Evolutionary conservation across 345 rosid genomes (phyloP), one percentile per base, ranked within the genome.

Genomic region (Pistacia integerrima): DNA sequence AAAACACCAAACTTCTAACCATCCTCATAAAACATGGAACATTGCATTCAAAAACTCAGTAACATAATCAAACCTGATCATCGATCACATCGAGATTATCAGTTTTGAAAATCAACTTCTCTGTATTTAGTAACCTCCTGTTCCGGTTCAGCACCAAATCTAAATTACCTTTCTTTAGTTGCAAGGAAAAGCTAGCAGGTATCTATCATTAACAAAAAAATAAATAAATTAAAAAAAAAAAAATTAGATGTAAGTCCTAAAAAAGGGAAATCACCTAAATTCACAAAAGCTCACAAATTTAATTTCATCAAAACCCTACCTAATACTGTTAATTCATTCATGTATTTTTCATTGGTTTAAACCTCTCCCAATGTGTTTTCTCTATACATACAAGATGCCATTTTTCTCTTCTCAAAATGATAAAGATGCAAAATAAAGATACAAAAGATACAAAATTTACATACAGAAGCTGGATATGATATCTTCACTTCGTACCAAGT

Each of bases 401-500:
- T 41, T 41, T 41, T 41, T 41, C 8, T 41, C 46, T 41, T 41
- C 18, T 80, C 72, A 69, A 22, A 76, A 63, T 57, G 70, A 35
- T 64, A 70, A 73, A 63, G 17, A 68, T 8, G 52, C 52, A 76
- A 10, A 61, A 67, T 25, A 16, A 67, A 62, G 68, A 78, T n/a
- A 54, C 61, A 73, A 16, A 67, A 62, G 68, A 78, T n/a, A 54
- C 61, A 73, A 67, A 57, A 64, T 67, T 62, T 78, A 92, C 97
- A 83, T 93, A 96, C 98, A 85, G 97, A 93, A 85, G 97, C 97
- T 69, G 99, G 99, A 77, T 91, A 92, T 14, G 97, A 93, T 83
- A 93, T 96, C 99, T 96, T 93, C 90, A 93, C 97, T 96, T 92
- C 97, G 62, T 93, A 93, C 97, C 93, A 88, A 81, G 90, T 78